Evolutionary conservation across 192 early-diverging fungal species (phyloP), one percentile per base, ranked within the genome.

Genomic region (Chytriomyces sp.): DNA sequence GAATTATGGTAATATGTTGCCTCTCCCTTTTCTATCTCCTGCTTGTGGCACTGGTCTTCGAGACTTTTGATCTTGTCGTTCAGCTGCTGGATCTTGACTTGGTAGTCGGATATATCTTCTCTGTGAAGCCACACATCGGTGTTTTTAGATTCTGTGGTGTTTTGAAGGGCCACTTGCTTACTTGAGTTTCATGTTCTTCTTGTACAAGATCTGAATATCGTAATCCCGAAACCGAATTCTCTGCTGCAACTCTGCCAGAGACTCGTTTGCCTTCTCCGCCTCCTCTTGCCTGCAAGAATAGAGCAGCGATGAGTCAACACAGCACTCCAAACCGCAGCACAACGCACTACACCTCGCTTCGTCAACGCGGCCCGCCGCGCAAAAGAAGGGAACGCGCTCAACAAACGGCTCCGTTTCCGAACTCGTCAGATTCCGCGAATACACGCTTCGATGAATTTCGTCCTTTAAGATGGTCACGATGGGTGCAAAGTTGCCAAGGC

Each of bases 141-240:
- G 20, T 23, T 63, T 45, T 45, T n/a, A 28, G 13, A 18, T n/a
- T 61, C 66, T 63, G 70, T 53, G 44, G 43, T 35, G 35, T 35
- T 35, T 35, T 35, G 35, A 35, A 35, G 35, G 35, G 35, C 35
- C 35, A 35, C 20, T 10, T 20, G 10, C 78, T 48, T 72, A 84
- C 83, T 87, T 87, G 13, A 87, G 67, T 3, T 67, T 62, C 16
- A 87, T 77, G 50, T 85, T 87, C 59, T 83, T 87, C 49, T 79
- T 70, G 60, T 85, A 79, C 13, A 84, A 69, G 50, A 87, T 78
- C 59, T 87, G 80, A 24, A 84, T 43, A 80, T 87, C 86, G 26
- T 87, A 76, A n/a, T 87, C 86, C 6, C 81, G 72, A 60, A 87
- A 87, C 50, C 82, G 83, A 35, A 87, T 50, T 61, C 83, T 81